phyloP scores from a whole-genome alignment of 2,329 filamentous ascomycete genomes.

The Orbilia quercus region DNA sequence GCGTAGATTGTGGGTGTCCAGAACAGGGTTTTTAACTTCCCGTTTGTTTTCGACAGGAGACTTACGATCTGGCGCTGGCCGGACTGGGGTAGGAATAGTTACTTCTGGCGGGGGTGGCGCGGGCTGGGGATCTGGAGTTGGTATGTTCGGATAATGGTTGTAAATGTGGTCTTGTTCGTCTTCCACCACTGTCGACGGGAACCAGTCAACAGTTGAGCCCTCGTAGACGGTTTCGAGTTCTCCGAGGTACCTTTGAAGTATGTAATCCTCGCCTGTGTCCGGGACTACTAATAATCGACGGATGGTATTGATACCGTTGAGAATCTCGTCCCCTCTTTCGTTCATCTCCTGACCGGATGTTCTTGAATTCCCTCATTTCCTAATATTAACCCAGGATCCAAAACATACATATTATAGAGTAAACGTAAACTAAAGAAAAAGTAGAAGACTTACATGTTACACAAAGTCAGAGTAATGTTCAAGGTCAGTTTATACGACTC shows the following conservation, averaged over 20 bases:
- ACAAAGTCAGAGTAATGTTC: slow-evolving; percentile 10
- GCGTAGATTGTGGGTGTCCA: no score
- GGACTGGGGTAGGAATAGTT: no score
- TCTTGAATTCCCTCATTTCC: neutral
- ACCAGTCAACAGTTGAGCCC: slow-evolving; percentile 11
- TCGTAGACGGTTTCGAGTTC: slow-evolving; percentile 25
- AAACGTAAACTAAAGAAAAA: neutral
- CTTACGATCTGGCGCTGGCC: no score
- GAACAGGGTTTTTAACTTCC: no score
- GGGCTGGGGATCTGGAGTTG: no score
- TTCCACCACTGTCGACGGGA: no score
- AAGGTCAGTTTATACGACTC: slow-evolving; percentile 23
- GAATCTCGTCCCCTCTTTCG: slow-evolving; percentile 3
- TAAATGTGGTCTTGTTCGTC: no score
- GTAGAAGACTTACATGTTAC: neutral
- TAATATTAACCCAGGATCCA: neutral
- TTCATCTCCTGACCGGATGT: slow-evolving; percentile 2
- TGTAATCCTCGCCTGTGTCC: slow-evolving; percentile 8
- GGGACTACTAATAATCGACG: neutral
- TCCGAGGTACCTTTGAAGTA: slow-evolving; percentile 2
- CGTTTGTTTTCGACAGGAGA: no score
- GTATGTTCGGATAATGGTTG: no score
- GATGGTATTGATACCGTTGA: slow-evolving; percentile 11
- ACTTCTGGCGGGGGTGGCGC: no score
- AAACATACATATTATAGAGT: neutral